phyloP scores from a whole-genome alignment of 2,329 filamentous ascomycete species.

The Cercospora berteroae region DNA sequence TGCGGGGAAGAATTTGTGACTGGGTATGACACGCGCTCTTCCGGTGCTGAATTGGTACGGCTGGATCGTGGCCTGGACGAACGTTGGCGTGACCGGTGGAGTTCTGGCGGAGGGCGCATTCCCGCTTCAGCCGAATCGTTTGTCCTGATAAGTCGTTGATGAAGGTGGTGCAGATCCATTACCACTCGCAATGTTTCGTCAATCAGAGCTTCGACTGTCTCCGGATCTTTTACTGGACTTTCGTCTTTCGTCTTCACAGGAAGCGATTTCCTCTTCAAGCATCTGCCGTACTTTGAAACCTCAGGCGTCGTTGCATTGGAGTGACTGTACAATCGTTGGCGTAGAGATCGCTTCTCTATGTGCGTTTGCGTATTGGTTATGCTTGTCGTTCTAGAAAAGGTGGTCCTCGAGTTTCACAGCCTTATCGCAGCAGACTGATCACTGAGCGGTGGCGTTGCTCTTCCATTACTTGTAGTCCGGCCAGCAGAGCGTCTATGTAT shows the following conservation, averaged over 20 bases:
- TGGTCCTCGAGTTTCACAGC: not conserved
- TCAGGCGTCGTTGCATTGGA: not conserved
- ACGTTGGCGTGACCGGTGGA: not conserved
- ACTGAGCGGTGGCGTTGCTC: not conserved
- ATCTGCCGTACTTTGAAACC: not conserved
- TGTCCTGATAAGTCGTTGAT: not conserved
- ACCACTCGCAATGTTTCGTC: not conserved
- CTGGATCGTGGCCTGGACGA: not conserved
- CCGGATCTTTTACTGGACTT: not conserved
- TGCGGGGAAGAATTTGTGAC: not conserved
- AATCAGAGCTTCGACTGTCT: constrained; percentile 5
- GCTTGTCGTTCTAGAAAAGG: not conserved
- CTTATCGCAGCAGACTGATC: not conserved
- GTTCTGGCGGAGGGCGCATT: not conserved
- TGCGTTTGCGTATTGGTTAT: not conserved
- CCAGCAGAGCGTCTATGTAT: not conserved
- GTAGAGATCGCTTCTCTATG: not conserved
- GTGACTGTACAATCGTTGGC: not conserved
- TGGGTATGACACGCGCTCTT: not conserved
- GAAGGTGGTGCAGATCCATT: not conserved
- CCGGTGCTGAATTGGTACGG: not conserved
- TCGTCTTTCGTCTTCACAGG: not conserved
- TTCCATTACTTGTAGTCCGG: not conserved
- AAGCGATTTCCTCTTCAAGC: not conserved
- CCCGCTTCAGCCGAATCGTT: not conserved